Conservation (phyloP, 495 filamentous ascomycete species). For the Aspergillus cavernicola region DNA sequence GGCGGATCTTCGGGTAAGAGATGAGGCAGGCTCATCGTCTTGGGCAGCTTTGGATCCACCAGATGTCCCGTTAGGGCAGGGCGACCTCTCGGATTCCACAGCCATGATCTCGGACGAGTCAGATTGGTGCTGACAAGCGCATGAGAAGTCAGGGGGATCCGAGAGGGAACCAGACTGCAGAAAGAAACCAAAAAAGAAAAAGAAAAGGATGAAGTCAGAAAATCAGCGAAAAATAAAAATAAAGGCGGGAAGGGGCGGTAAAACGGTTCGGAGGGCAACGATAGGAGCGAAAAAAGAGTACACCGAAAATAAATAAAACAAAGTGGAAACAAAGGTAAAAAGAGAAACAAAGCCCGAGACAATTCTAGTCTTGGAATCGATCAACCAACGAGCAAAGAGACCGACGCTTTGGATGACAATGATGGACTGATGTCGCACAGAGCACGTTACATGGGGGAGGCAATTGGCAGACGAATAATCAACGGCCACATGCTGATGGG, state of each 20-base stretch:
- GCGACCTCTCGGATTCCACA: conserved; percentile 45
- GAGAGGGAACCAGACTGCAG: conserved; percentile 31
- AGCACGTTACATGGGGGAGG: conserved; percentile 38
- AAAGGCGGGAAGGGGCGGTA: conserved; percentile 24
- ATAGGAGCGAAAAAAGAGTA: conserved; percentile 8
- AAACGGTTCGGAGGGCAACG: conserved; percentile 20
- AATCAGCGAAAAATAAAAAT: conserved; percentile 16
- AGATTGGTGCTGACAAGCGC: conserved; percentile 30
- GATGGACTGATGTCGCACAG: conserved; percentile 27
- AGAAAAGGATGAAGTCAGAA: conserved; percentile 13
- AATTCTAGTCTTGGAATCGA: conserved; percentile 10
- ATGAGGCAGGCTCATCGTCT: conserved; percentile 25
- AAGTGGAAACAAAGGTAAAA: background rate
- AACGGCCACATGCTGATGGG: conserved; percentile 41
- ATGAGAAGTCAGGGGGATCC: conserved; percentile 41
- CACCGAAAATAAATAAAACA: conserved; percentile 5
- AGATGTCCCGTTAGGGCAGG: conserved; percentile 34
- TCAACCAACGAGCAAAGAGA: conserved; percentile 9
- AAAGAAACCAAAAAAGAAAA: conserved; percentile 29
- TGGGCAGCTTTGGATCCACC: conserved; percentile 31
- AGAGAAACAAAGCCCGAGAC: conserved; percentile 9
- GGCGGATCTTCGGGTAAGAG: conserved; percentile 28
- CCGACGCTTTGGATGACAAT: conserved; percentile 11
- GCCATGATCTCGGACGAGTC: conserved; percentile 39
- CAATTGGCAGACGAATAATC: conserved; percentile 35